Conservation (phyloP, 2,329 filamentous ascomycete species). For the Monascus ruber region DNA sequence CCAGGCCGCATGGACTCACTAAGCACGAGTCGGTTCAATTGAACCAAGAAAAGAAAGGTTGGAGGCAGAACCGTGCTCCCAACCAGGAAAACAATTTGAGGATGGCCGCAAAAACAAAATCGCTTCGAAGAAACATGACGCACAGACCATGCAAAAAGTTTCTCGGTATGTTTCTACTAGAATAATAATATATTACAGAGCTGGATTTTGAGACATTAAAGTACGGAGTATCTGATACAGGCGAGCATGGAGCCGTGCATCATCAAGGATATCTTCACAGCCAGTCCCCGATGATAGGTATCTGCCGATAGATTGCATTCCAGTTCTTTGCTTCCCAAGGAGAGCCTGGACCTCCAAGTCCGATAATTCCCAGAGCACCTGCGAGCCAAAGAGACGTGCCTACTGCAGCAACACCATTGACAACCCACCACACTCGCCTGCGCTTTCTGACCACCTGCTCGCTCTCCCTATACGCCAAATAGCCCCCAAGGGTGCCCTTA, state of each 20-base stretch:
- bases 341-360: constrained; percentile 53
- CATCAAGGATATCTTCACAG: constrained; percentile 16
- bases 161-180: neutral
- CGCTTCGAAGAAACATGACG: neutral
- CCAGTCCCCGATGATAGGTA: constrained; percentile 46
- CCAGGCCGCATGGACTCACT: neutral
- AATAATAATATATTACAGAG: neutral
- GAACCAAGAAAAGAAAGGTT: too few species aligned
- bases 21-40: neutral
- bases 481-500: constrained; percentile 19
- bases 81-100: neutral
- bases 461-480: constrained; percentile 35
- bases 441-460: constrained; percentile 40
- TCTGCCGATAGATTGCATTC: constrained; percentile 57
- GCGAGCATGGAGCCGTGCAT: too few species aligned
- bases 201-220: neutral
- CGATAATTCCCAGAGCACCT: constrained; percentile 69
- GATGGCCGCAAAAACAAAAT: neutral
- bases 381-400: constrained; percentile 64
- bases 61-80: neutral
- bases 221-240: neutral
- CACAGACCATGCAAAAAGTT: neutral
- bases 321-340: constrained; percentile 77
- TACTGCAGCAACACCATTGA: constrained; percentile 54
- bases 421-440: constrained; percentile 56